Percentiles rank a stretch among this genome's conserved stretches.
Conservation (phyloP, 305 asterid species). For the Caryopteris hybrid region DNA sequence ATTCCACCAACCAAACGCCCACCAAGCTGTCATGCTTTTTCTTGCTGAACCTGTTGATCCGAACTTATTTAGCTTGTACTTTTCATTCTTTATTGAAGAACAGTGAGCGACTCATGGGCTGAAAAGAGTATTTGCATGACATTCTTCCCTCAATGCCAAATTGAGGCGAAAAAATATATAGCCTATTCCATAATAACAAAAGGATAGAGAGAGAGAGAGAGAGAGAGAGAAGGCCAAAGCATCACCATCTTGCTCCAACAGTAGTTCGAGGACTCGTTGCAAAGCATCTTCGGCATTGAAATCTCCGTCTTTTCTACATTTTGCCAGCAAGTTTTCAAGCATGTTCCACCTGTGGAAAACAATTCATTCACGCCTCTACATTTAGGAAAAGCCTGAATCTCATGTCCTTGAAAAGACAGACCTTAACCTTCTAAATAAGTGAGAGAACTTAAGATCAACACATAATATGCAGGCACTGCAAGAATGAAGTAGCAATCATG, state of each 20-base stretch:
- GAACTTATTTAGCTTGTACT: constrained; percentile 19
- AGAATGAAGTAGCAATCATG: constrained; percentile 22
- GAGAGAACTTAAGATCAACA: constrained; percentile 96
- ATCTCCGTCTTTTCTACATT: constrained; percentile 84
- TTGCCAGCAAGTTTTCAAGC: constrained; percentile 92
- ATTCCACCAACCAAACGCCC: constrained; percentile 96
- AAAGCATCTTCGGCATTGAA: constrained; percentile 92
- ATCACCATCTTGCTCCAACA: constrained; percentile 87
- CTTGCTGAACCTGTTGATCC: constrained; percentile 73
- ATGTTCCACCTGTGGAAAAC: constrained; percentile 84
- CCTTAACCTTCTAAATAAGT: constrained; percentile 99
- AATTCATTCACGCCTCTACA: constrained; percentile 20
- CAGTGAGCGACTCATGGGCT: neutral
- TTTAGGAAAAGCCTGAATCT: constrained; percentile 46
- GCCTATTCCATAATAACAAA: too few relatives aligned
- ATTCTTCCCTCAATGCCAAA: too few relatives aligned
- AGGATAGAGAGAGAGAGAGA: too few relatives aligned
- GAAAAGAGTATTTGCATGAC: neutral
- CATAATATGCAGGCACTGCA: constrained; percentile 99
- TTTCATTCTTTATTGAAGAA: neutral
- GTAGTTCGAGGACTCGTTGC: constrained; percentile 89
- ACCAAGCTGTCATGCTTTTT: constrained; percentile 81
- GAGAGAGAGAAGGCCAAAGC: too few relatives aligned
- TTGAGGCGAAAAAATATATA: too few relatives aligned
- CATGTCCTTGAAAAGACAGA: constrained; percentile 85